Evolutionary conservation across 2,329 filamentous ascomycete genomes (phyloP).

Genomic region (Fusarium tricinctum): DNA sequence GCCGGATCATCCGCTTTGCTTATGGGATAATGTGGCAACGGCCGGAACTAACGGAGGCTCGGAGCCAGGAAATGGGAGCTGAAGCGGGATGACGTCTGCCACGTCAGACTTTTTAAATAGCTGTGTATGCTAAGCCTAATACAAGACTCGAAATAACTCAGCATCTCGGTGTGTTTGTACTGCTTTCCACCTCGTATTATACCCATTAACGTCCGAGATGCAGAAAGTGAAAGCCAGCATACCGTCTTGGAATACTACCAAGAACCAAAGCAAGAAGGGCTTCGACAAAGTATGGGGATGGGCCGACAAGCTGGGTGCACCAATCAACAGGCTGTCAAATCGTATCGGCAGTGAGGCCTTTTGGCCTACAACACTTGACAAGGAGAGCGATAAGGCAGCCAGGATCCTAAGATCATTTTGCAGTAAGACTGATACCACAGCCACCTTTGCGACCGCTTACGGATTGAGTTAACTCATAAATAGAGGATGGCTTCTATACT

Average conservation of each 20-base stretch:
- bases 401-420: slow-evolving; percentile 87
- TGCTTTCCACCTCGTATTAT: rapidly evolving
- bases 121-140: neutral
- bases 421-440: slow-evolving; percentile 65
- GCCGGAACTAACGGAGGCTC: slow-evolving; percentile 18
- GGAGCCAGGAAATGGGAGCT: neutral
- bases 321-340: slow-evolving; percentile 84
- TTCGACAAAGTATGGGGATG: slow-evolving; percentile 79
- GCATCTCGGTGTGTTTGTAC: neutral
- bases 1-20: slow-evolving; percentile 15
- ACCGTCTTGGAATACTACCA: slow-evolving; percentile 68
- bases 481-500: slow-evolving; percentile 68
- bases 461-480: rapidly evolving
- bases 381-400: slow-evolving; percentile 90
- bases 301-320: slow-evolving; percentile 70
- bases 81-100: slow-evolving; percentile 27
- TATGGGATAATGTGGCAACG: slow-evolving; percentile 10
- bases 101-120: slow-evolving; percentile 15
- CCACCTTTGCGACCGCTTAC: rapidly evolving
- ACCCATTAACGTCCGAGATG: slow-evolving; percentile 44
- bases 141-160: neutral
- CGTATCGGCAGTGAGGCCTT: slow-evolving; percentile 85
- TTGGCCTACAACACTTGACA: slow-evolving; percentile 87
- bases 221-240: slow-evolving; percentile 54
- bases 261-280: slow-evolving; percentile 71